These are phyloP conservation scores for Bjerkandera adusta DNA, from an alignment of 1,284 basidiomycete genomes.

Conservation along the genomic window DNA sequence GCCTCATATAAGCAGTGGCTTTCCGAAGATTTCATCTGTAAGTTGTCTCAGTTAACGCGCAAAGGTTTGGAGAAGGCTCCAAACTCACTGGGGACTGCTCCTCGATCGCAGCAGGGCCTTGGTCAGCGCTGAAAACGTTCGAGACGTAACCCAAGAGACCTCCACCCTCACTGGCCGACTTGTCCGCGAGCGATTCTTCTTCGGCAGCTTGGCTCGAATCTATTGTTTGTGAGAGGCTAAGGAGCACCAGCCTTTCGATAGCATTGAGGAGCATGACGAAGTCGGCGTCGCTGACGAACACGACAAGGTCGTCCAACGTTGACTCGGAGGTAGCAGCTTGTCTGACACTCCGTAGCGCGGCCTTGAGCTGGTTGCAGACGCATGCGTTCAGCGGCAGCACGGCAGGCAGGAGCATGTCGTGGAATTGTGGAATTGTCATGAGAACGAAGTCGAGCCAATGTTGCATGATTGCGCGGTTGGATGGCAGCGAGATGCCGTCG, in stretches of 20 bases:
- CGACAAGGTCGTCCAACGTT: conserved; percentile 39
- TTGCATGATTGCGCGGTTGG: conserved; percentile 81
- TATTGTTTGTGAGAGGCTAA: conserved; percentile 54
- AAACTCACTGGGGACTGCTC: conserved; percentile 57
- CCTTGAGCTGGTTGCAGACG: conserved; percentile 73
- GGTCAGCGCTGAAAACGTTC: conserved; percentile 74
- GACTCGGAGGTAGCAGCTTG: conserved; percentile 36
- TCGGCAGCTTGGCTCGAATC: conserved; percentile 57
- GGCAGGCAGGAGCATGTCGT: conserved; percentile 62
- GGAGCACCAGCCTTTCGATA: conserved; percentile 75
- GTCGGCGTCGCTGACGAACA: conserved; percentile 75
- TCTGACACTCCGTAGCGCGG: conserved; percentile 55
- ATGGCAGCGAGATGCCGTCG: conserved; percentile 70
- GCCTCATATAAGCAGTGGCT: conserved; percentile 72
- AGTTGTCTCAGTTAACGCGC: no score
- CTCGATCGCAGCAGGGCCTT: conserved; percentile 38
- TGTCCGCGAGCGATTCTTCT: conserved; percentile 52
- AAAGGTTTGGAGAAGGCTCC: conserved; percentile 3
- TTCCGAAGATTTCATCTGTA: conserved; percentile 67
- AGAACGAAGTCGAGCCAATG: conserved; percentile 98
- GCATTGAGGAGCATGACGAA: conserved; percentile 82
- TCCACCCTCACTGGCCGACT: conserved; percentile 47
- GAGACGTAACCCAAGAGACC: conserved; percentile 82
- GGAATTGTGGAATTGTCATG: conserved; percentile 85
- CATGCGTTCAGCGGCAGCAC: conserved; percentile 83